Percentiles rank a stretch among this genome's conserved stretches.
Conservation (phyloP, 2,329 filamentous ascomycete species). For the Madurella mycetomatis region DNA sequence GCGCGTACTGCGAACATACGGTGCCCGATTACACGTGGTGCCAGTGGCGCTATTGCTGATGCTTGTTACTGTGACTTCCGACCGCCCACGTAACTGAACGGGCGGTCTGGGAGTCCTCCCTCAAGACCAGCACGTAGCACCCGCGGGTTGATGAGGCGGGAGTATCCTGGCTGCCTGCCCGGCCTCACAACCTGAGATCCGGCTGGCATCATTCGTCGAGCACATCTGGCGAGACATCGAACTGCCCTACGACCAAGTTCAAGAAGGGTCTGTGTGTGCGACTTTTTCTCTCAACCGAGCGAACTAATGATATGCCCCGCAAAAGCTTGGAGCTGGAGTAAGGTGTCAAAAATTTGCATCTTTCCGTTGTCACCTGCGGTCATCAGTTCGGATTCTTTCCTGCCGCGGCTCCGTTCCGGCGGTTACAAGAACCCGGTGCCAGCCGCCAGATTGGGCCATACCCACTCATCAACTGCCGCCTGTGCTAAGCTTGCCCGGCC, state of each 20-base stretch:
- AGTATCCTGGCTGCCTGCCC: conserved; percentile 7
- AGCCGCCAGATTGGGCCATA: conserved; percentile 11
- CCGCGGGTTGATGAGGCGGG: not conserved
- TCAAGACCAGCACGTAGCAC: conserved; percentile 2
- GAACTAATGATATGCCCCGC: no score
- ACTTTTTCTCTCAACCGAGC: not conserved
- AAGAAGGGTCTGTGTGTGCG: not conserved
- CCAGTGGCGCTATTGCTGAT: conserved; percentile 24
- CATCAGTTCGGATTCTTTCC: not conserved
- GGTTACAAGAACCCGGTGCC: conserved; percentile 1
- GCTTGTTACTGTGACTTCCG: conserved; percentile 14
- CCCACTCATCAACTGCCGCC: conserved; percentile 10
- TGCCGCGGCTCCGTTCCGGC: conserved; percentile 2
- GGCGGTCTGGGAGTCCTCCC: not conserved
- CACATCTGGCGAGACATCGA: conserved; percentile 5
- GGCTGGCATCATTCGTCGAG: conserved; percentile 7
- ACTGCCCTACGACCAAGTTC: conserved; percentile 1
- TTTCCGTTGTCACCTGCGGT: not conserved
- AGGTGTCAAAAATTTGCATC: no score
- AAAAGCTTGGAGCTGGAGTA: no score
- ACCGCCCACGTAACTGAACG: conserved; percentile 6
- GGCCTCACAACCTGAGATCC: conserved; percentile 7
- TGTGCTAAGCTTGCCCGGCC: not conserved
- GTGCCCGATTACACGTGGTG: conserved; percentile 30
- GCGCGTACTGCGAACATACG: conserved; percentile 10